Evolutionary conservation across 345 rosid genomes (phyloP).

Genomic region (Psidium friedrichsthalianum): DNA sequence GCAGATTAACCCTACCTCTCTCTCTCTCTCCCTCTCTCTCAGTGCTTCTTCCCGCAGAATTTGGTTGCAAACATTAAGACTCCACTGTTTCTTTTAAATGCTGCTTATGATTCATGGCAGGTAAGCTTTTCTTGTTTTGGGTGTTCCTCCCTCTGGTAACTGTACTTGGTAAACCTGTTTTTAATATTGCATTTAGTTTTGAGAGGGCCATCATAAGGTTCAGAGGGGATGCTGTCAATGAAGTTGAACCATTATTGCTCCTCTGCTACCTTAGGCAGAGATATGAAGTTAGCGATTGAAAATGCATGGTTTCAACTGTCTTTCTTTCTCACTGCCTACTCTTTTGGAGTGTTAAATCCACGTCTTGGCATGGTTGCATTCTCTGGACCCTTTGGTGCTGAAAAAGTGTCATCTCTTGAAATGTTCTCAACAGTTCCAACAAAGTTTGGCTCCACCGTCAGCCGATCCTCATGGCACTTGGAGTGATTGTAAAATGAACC

Average conservation of each 20-base stretch:
- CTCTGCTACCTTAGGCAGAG: not conserved
- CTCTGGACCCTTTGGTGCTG: not conserved
- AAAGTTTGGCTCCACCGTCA: slow-evolving; percentile 59
- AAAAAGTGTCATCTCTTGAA: not conserved
- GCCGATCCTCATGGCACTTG: slow-evolving; percentile 74
- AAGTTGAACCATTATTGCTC: not conserved
- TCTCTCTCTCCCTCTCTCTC: not conserved
- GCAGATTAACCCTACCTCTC: not conserved
- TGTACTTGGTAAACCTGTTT: not conserved
- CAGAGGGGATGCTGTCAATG: not conserved
- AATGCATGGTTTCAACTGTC: not conserved
- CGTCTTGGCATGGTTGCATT: not conserved
- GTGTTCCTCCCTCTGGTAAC: not conserved
- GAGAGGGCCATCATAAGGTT: not conserved
- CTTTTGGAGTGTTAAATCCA: not conserved
- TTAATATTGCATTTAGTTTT: not conserved
- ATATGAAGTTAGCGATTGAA: not conserved
- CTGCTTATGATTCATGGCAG: slow-evolving; percentile 89
- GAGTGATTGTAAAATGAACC: slow-evolving; percentile 50
- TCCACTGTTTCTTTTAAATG: slow-evolving; percentile 68
- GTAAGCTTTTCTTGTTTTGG: slow-evolving; percentile 12
- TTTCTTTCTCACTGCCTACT: not conserved
- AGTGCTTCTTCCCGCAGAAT: slow-evolving; percentile 95
- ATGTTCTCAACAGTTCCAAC: slow-evolving; percentile 37
- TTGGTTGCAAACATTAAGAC: slow-evolving; percentile 50